phyloP scores from a whole-genome alignment of 768 basidiomycete genomes.

The Serpula lacrymans region DNA sequence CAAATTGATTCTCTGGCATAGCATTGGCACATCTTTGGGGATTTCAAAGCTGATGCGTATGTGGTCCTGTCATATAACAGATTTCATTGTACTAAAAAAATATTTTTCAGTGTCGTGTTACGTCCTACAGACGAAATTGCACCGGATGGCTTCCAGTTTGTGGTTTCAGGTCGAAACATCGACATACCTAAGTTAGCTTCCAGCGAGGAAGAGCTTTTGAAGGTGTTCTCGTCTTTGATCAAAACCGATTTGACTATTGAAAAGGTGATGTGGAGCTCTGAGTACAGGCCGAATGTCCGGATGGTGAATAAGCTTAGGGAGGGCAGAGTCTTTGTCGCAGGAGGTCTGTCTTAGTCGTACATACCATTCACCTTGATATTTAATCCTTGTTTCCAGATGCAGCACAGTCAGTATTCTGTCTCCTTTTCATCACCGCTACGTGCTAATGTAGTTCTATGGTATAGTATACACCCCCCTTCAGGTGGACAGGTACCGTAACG shows the following conservation, averaged over 20 bases:
- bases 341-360: slow-evolving; percentile 3
- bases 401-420: slow-evolving; percentile 13
- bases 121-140: neutral
- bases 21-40: no score
- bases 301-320: slow-evolving; percentile 11
- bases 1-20: no score
- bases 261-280: neutral
- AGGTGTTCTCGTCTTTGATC: no score
- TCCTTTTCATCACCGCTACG: neutral
- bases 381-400: slow-evolving; percentile 13
- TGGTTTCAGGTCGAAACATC: neutral
- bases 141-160: neutral
- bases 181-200: neutral
- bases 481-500: slow-evolving; percentile 17
- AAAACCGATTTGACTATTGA: neutral
- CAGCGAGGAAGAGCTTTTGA: neutral
- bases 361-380: neutral
- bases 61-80: no score
- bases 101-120: neutral
- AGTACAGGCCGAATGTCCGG: slow-evolving; percentile 11
- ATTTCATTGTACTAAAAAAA: neutral
- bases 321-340: slow-evolving; percentile 13
- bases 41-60: no score
- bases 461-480: slow-evolving; percentile 18
- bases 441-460: neutral